Percentiles rank a stretch among this genome's conserved stretches.
Conservation (phyloP, 2,329 filamentous ascomycete species). For the Penicillium capsulatum region DNA sequence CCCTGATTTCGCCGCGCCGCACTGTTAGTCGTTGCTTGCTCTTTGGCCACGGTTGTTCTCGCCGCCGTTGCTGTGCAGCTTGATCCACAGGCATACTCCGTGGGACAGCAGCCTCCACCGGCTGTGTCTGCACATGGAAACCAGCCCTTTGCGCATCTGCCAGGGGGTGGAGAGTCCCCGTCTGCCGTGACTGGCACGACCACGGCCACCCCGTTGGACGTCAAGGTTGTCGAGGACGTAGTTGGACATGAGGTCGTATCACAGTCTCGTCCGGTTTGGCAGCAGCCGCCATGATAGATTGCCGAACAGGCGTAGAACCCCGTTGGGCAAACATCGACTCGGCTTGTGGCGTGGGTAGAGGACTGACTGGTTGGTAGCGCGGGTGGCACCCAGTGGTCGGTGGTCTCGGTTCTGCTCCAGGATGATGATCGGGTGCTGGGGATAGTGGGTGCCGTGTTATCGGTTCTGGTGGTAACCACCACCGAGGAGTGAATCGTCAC, state of each 20-base stretch:
- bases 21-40: slow-evolving; percentile 21
- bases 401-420: slow-evolving; percentile 37
- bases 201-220: slow-evolving; percentile 63
- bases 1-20: too few relatives aligned
- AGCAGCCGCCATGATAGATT: slow-evolving; percentile 76
- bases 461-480: slow-evolving; percentile 30
- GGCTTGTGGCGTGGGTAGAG: slow-evolving; percentile 32
- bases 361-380: slow-evolving; percentile 38
- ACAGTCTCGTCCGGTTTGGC: slow-evolving; percentile 81
- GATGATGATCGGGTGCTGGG: slow-evolving; percentile 22
- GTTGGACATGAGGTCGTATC: slow-evolving; percentile 71
- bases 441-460: slow-evolving; percentile 22
- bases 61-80: slow-evolving; percentile 63
- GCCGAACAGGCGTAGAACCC: slow-evolving; percentile 91
- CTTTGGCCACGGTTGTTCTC: slow-evolving; percentile 50
- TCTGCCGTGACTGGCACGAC: slow-evolving; percentile 54
- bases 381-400: slow-evolving; percentile 33
- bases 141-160: slow-evolving; percentile 74
- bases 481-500: slow-evolving; percentile 34
- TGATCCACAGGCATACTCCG: slow-evolving; percentile 67
- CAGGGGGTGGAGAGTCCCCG: slow-evolving; percentile 25
- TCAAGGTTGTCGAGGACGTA: slow-evolving; percentile 62
- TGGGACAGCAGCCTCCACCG: slow-evolving; percentile 79
- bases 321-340: slow-evolving; percentile 62
- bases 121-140: slow-evolving; percentile 62